These are phyloP conservation scores for Phytophthora hibernalis DNA, from an alignment of 352 stramenopile genomes.

Conservation along the genomic window DNA sequence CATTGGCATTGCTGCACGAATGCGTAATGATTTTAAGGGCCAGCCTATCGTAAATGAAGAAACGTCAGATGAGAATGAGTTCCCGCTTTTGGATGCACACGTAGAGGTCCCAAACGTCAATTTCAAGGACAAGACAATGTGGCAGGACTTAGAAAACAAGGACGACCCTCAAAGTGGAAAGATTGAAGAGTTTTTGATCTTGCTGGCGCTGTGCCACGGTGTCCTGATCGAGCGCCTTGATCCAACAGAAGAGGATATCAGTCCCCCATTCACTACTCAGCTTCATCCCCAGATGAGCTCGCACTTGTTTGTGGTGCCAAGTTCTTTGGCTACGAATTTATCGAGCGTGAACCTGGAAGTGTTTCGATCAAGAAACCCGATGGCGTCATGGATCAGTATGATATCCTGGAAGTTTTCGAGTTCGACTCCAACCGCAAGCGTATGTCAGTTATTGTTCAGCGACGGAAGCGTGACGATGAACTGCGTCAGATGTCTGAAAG, in stretches of 20 bases:
- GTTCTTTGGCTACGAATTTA: slow-evolving; percentile 88
- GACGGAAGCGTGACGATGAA: slow-evolving; percentile 72
- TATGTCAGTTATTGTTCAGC: slow-evolving; percentile 88
- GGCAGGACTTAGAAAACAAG: slow-evolving; percentile 57
- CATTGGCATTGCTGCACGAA: slow-evolving; percentile 74
- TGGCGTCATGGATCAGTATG: slow-evolving; percentile 72
- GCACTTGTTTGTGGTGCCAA: slow-evolving; percentile 88
- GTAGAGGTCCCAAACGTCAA: slow-evolving; percentile 71
- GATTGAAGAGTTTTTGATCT: slow-evolving; percentile 86
- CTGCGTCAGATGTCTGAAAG: slow-evolving; percentile 71
- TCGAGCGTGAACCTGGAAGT: slow-evolving; percentile 70
- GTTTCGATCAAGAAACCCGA: slow-evolving; percentile 74
- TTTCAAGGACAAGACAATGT: slow-evolving; percentile 77
- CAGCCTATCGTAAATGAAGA: slow-evolving; percentile 52
- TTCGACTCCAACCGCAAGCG: slow-evolving; percentile 92
- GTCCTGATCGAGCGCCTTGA: slow-evolving; percentile 95
- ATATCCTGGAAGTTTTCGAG: slow-evolving; percentile 94
- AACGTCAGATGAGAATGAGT: slow-evolving; percentile 43
- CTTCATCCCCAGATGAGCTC: slow-evolving; percentile 90
- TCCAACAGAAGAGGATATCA: slow-evolving; percentile 34
- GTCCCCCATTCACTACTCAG: slow-evolving; percentile 75
- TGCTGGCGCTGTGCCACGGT: slow-evolving; percentile 94
- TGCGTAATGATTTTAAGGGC: slow-evolving; percentile 72
- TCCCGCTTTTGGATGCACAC: slow-evolving; percentile 37
- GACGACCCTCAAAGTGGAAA: slow-evolving; percentile 49